These are phyloP conservation scores for Jamesozyma jinghongensis DNA, from an alignment of 805 yeast species.

Conservation along the genomic window DNA sequence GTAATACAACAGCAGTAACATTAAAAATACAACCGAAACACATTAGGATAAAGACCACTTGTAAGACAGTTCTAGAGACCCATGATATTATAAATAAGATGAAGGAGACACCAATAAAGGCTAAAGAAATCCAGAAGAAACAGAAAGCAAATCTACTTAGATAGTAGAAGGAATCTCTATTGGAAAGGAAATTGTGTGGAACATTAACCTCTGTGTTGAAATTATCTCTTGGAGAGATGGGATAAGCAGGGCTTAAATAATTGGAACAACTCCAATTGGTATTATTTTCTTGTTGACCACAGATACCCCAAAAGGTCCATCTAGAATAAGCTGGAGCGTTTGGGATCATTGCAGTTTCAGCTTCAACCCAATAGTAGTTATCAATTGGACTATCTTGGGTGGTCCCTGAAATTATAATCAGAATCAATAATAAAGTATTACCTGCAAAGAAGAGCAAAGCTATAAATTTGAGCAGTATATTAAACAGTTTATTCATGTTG, in stretches of 20 bases:
- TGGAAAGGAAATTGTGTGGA: constrained; percentile 44
- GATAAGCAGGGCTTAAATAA: constrained; percentile 53
- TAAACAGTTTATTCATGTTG: neutral
- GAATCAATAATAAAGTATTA: constrained; percentile 41
- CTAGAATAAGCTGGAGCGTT: constrained; percentile 46
- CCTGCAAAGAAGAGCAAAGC: constrained; percentile 30
- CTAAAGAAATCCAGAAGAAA: constrained; percentile 48
- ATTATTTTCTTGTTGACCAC: constrained; percentile 26
- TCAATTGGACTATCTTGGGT: constrained; percentile 50
- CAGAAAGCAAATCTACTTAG: constrained; percentile 60
- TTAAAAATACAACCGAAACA: constrained; percentile 44
- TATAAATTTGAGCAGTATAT: constrained; percentile 8
- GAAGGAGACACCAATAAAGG: constrained; percentile 55
- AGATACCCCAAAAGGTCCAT: constrained; percentile 81
- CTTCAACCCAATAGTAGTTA: constrained; percentile 61
- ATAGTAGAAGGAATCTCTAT: constrained; percentile 53
- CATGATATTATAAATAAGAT: constrained; percentile 46
- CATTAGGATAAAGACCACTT: constrained; percentile 44
- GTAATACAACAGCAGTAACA: constrained; percentile 56
- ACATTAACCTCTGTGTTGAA: constrained; percentile 45
- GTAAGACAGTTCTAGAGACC: constrained; percentile 47
- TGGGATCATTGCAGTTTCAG: constrained; percentile 49
- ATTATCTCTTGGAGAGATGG: constrained; percentile 68
- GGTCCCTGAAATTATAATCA: constrained; percentile 58
- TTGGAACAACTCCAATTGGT: constrained; percentile 10